These are phyloP conservation scores for Desmodesmus armatus DNA, from an alignment of 139 green algal genomes.

Conservation along the genomic window DNA sequence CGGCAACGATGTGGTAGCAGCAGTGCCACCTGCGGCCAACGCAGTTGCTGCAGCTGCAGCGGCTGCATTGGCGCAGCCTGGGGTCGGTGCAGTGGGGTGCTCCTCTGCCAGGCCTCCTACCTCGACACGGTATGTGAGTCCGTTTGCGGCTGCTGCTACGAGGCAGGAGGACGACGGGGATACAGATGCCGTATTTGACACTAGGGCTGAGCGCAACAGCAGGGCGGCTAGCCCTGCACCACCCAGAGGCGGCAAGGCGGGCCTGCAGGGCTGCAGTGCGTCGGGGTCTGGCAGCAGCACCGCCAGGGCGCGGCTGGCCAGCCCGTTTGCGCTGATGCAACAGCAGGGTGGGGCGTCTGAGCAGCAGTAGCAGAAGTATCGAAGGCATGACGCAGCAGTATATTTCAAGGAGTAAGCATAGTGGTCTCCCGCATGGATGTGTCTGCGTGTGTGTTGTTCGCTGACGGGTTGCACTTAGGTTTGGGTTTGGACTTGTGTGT, in stretches of 20 bases:
- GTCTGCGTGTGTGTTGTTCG: no score
- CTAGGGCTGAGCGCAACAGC: not conserved
- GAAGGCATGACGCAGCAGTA: no score
- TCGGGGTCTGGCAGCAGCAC: not conserved
- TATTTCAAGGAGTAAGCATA: no score
- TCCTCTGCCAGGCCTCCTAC: not conserved
- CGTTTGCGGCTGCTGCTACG: not conserved
- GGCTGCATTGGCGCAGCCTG: no score
- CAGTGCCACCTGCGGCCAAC: no score
- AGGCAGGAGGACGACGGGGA: not conserved
- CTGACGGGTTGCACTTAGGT: no score
- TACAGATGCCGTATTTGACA: not conserved
- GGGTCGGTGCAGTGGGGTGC: no score
- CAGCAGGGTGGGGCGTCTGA: not conserved
- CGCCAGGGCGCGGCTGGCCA: not conserved
- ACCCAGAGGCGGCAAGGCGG: no score
- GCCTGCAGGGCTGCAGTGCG: not conserved
- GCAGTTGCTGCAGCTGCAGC: not conserved
- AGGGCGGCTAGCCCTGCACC: not conserved
- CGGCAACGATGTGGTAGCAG: not conserved
- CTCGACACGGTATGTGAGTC: not conserved
- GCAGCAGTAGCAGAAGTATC: not conserved
- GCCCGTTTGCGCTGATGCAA: slow-evolving; percentile 37
- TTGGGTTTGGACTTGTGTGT: no score
- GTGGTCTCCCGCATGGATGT: no score